Percentiles rank a stretch among this genome's conserved stretches.
phyloP scores from a whole-genome alignment of 106 monocot species.

The Cymbidium sinense region DNA sequence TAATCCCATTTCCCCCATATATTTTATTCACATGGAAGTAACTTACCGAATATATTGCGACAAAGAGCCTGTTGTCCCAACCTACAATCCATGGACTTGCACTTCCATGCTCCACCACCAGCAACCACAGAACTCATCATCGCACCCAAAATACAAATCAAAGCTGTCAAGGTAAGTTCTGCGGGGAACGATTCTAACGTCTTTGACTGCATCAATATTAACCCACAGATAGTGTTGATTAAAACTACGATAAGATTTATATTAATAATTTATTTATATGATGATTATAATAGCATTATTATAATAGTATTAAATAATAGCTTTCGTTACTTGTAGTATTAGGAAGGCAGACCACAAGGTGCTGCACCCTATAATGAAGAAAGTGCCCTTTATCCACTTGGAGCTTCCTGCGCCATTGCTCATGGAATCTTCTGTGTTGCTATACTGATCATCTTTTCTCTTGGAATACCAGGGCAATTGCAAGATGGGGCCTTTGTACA shows the following conservation, averaged over 20 bases:
- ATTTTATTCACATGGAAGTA: too few relatives aligned
- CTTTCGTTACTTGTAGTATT: constrained; percentile 38
- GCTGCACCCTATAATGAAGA: constrained; percentile 34
- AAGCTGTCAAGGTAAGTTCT: constrained; percentile 7
- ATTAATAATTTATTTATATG: neutral
- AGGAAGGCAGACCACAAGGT: constrained; percentile 58
- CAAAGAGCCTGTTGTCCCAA: constrained; percentile 16
- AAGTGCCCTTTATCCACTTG: constrained; percentile 45
- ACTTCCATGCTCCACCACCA: constrained; percentile 1
- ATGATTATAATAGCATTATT: neutral
- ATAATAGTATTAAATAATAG: neutral
- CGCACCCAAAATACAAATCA: constrained; percentile 20
- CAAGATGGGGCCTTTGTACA: constrained; percentile 61
- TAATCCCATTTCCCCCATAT: too few relatives aligned
- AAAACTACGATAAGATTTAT: neutral
- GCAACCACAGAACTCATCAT: constrained; percentile 9
- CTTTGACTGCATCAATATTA: constrained; percentile 12
- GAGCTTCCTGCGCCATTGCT: constrained; percentile 5
- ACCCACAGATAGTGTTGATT: neutral
- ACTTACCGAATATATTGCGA: constrained; percentile 14
- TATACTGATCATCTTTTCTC: constrained; percentile 7
- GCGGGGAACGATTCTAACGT: constrained; percentile 13
- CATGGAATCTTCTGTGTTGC: neutral
- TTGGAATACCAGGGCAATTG: constrained; percentile 37
- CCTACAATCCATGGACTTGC: constrained; percentile 3